Percentiles rank a stretch among this genome's conserved stretches.
These are phyloP conservation scores for Rhodotorula sp. DNA, from an alignment of 1,284 basidiomycete species.

Conservation along the genomic window DNA sequence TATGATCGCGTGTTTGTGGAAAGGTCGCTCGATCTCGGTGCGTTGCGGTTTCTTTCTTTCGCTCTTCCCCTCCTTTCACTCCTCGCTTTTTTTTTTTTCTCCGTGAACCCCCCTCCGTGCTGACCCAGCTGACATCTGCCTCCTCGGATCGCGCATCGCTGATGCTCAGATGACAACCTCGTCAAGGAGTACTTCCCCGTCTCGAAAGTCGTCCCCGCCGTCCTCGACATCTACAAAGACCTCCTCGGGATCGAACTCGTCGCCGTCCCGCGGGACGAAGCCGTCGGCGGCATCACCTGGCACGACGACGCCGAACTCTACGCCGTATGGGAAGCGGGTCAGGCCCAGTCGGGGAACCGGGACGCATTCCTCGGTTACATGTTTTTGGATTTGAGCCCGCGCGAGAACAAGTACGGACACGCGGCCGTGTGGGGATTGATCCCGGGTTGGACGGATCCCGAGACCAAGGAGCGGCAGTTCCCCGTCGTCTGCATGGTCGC, in stretches of 20 bases:
- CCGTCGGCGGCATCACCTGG: slow-evolving; percentile 37
- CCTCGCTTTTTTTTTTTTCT: too few species aligned
- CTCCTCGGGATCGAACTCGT: slow-evolving; percentile 71
- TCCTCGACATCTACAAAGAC: slow-evolving; percentile 75
- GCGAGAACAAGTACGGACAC: slow-evolving; percentile 70
- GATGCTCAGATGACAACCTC: slow-evolving; percentile 46
- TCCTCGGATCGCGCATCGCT: too few species aligned
- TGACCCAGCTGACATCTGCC: too few species aligned
- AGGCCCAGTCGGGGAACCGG: slow-evolving; percentile 5
- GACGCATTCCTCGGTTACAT: slow-evolving; percentile 62
- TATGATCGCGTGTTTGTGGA: slow-evolving; percentile 1
- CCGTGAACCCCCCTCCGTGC: too few species aligned
- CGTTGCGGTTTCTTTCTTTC: not conserved
- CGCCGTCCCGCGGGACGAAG: slow-evolving; percentile 52
- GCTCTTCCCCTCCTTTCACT: too few species aligned
- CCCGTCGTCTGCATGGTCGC: slow-evolving; percentile 70
- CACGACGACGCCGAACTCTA: slow-evolving; percentile 68
- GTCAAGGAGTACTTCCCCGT: slow-evolving; percentile 81
- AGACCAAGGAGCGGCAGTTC: slow-evolving; percentile 63
- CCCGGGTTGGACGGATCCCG: slow-evolving; percentile 35
- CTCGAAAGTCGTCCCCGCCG: slow-evolving; percentile 70
- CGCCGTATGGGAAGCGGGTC: slow-evolving; percentile 70
- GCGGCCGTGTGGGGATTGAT: slow-evolving; percentile 76
- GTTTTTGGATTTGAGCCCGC: slow-evolving; percentile 82
- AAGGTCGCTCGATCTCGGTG: slow-evolving; percentile 12